Base-by-base conservation (phyloP, 768 basidiomycete genomes). In the Lentinus tigrinus region DNA sequence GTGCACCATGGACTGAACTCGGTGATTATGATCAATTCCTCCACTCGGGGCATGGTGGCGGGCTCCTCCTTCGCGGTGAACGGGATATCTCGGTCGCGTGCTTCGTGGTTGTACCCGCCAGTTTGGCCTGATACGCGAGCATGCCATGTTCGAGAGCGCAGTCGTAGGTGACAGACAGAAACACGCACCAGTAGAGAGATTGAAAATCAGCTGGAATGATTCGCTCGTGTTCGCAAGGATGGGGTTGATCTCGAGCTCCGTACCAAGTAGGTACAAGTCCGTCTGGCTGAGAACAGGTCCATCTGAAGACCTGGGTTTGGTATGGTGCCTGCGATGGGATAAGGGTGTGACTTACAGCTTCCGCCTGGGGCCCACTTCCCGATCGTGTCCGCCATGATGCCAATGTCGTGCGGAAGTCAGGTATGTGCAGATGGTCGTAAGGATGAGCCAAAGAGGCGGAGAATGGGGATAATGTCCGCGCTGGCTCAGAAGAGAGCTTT, bases 281-380 rank as follows among this genome's bases (percentile, higher is more conserved):
- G 89, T 91, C 66, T 89, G 88, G 3, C 83, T 81, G 14, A 93
- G 78, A 6, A 93, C 83, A 5, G 91, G 91, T 0, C 89, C 91
- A 71, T 93, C 89, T 92, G 47, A 49, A 37, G 2, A 28, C 23
- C 14, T 24, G 16, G n/a, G 14, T 13, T 16, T 38, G 10, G 21
- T n/a, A n/a, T n/a, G n/a, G n/a, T n/a, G n/a, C n/a, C n/a, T n/a
- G n/a, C n/a, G n/a, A n/a, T n/a, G n/a, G n/a, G n/a, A n/a, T n/a
- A n/a, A n/a, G n/a, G n/a, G n/a, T n/a, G 27, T 23, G 10, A 58
- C 63, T 17, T 27, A 65, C 65, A 65, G n/a, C 42, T 47, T 17
- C 26, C 56, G 21, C 65, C 65, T 14, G 62, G 56, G 27, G 66
- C 58, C 66, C 66, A 67, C 52, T 67, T 67, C 17, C 56, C 61